phyloP scores from a whole-genome alignment of 1,284 basidiomycete genomes.

The Boletus mariae region DNA sequence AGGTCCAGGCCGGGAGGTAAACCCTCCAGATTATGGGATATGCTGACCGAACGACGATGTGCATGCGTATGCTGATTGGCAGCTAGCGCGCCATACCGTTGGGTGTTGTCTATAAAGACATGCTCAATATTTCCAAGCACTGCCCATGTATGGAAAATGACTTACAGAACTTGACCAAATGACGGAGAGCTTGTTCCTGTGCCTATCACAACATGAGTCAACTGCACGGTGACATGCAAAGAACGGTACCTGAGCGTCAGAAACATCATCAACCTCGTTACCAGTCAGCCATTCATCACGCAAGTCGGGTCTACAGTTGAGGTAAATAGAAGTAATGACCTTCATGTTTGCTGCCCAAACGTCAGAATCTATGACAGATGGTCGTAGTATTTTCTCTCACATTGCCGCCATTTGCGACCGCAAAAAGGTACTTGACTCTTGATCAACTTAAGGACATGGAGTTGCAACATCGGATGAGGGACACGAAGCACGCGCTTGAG shows the following conservation, averaged over 20 bases:
- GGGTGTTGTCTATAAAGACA: slow-evolving; percentile 61
- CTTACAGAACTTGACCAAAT: slow-evolving; percentile 92
- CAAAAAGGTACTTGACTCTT: slow-evolving; percentile 99
- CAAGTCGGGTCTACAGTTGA: slow-evolving; percentile 94
- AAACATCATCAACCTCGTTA: slow-evolving; percentile 87
- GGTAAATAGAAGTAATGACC: slow-evolving; percentile 96
- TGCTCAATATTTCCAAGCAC: slow-evolving; percentile 1
- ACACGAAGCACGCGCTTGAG: slow-evolving; percentile 94
- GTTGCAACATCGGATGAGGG: slow-evolving; percentile 89
- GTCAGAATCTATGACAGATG: slow-evolving; percentile 14
- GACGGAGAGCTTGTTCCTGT: slow-evolving; percentile 94
- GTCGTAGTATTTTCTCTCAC: slow-evolving; percentile 43
- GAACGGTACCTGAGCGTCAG: slow-evolving; percentile 67
- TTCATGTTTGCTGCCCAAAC: slow-evolving; percentile 88
- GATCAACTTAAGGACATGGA: slow-evolving; percentile 96
- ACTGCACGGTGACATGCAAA: background rate
- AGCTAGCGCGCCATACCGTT: slow-evolving; percentile 72
- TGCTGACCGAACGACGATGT: slow-evolving; percentile 73
- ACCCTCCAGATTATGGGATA: slow-evolving; percentile 75
- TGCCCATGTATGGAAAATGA: slow-evolving; percentile 8
- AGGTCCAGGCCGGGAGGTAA: slow-evolving; percentile 72
- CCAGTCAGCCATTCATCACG: slow-evolving; percentile 98
- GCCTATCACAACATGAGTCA: slow-evolving; percentile 50
- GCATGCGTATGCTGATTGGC: slow-evolving; percentile 50
- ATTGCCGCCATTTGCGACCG: slow-evolving; percentile 97